Conservation (phyloP, 345 rosid genomes). For the Heritiera littoralis region DNA sequence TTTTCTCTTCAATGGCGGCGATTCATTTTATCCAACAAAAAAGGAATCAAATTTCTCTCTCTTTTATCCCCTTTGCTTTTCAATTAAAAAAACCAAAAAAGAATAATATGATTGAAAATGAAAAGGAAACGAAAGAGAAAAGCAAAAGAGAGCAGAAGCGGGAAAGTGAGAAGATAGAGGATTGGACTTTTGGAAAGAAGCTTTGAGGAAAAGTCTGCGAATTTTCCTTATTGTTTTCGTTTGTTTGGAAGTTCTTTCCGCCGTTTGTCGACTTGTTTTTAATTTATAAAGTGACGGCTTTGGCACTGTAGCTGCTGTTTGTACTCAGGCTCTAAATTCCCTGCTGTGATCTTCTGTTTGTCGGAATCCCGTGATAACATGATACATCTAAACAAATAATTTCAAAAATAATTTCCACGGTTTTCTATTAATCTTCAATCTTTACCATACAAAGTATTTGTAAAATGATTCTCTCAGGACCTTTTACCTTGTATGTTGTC, state of each 20-base stretch:
- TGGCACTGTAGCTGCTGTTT: not conserved
- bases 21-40: conserved; percentile 13
- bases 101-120: not conserved
- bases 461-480: not conserved
- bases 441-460: too few species aligned
- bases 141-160: not conserved
- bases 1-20: not conserved
- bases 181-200: conserved; percentile 29
- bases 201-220: conserved; percentile 40
- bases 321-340: not conserved
- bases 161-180: conserved; percentile 13
- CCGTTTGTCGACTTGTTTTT: not conserved
- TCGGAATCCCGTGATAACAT: not conserved
- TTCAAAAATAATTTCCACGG: too few species aligned
- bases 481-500: not conserved
- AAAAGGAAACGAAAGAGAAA: not conserved
- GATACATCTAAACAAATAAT: too few species aligned
- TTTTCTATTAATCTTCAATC: too few species aligned
- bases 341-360: not conserved
- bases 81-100: not conserved
- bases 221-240: conserved; percentile 28
- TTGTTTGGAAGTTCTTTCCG: not conserved
- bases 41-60: conserved; percentile 16
- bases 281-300: conserved; percentile 12
- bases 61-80: not conserved